Evolutionary conservation across 148 eudicot species (phyloP).

Genomic region (Rhododendron simsii): DNA sequence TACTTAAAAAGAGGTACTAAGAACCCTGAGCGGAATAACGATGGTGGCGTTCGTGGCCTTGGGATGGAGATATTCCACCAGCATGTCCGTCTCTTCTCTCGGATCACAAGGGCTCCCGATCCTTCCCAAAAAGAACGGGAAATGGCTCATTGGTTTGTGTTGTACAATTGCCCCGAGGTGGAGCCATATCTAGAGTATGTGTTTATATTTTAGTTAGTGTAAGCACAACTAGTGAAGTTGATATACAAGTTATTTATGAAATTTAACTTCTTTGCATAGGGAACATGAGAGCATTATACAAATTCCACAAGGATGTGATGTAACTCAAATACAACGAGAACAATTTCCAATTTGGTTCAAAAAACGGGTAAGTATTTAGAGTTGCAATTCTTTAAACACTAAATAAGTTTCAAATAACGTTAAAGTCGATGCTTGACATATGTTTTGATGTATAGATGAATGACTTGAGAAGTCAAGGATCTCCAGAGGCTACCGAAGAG

Average conservation of each 20-base stretch:
- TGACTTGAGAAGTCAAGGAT: not conserved
- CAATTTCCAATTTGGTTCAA: not conserved
- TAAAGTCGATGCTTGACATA: not conserved
- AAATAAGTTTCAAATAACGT: not conserved
- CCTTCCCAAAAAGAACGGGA: not conserved
- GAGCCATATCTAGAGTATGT: conserved; percentile 1
- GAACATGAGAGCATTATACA: not conserved
- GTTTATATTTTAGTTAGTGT: not conserved
- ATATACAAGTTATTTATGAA: not conserved
- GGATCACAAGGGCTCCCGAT: not conserved
- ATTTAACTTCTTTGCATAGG: not conserved
- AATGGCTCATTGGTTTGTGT: not conserved
- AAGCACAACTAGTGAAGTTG: not conserved
- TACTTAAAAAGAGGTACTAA: not conserved
- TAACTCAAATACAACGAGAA: not conserved
- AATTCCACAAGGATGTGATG: not conserved
- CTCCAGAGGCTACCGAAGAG: not conserved
- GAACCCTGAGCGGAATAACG: not conserved
- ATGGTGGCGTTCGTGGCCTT: not conserved
- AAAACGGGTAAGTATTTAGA: not conserved
- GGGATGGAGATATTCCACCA: not conserved
- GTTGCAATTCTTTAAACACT: not conserved
- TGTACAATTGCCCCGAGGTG: not conserved
- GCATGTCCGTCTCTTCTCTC: not conserved
- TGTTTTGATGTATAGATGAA: not conserved